Evolutionary conservation across 1,284 basidiomycete species (phyloP), one percentile per base, ranked within the genome.

Genomic region (Rhodotorula sp.): DNA sequence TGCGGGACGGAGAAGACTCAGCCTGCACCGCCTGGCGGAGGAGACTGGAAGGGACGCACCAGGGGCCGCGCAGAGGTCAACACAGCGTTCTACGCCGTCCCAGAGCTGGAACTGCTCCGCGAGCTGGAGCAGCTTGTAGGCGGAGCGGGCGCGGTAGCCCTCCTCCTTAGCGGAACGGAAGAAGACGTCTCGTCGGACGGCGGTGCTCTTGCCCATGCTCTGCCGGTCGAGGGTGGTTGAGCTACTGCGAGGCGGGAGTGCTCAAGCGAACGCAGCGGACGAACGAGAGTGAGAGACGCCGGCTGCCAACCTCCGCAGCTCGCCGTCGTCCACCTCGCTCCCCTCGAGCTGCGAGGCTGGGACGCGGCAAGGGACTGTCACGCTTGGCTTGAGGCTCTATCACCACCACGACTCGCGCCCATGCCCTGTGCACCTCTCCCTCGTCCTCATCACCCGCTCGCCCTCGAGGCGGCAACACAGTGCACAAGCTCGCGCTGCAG

Each of bases 11-110:
- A 36, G 19, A 32, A 51, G 27, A 46, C 29, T 59, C 32, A 66
- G 36, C 41, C 13, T n/a, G 50, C 34, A 34, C 34, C n/a, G 22
- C 39, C 46, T 34, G 34, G 60, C 12, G 21, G n/a, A 10, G 27
- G 34, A 34, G 41, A 34, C 34, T 39, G n/a, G n/a, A 22, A 46
- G 1, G 12, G n/a, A 48, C 66, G 46, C 19, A 72, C 70, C 81
- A 0, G 86, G 86, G 0, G 86, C 86, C 2, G 86, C 86, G 79
- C 86, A 87, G 7, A 87, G 82, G 71, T 87, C 86, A 12, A 86
- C 85, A 0, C 85, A 85, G 4, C 83, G 82, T 27, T 78, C 74
- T 7, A 84, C 82, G 0, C 80, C 80, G 2, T 79, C 78, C 66
- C 85, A 84, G 22, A 86, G 80, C 71, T 83, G 82, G 69, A 85